Conservation (phyloP, 345 rosid genomes). For the Syzygium aromaticum region DNA sequence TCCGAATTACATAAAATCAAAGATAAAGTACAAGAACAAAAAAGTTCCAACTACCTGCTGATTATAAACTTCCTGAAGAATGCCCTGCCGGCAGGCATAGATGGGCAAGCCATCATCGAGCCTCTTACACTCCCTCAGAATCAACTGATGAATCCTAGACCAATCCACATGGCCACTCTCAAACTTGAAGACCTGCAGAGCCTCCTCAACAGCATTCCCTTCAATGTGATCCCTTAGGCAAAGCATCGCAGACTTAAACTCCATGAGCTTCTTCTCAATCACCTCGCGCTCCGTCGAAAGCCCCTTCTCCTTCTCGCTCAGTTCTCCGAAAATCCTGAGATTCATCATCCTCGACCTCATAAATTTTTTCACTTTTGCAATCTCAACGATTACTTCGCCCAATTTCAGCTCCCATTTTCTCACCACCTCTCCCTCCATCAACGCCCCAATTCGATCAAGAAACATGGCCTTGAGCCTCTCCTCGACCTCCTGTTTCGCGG, state of each 20-base stretch:
- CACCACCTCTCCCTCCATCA: slow-evolving; percentile 36
- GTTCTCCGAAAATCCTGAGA: background rate
- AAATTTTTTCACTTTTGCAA: slow-evolving; percentile 3
- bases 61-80: slow-evolving; percentile 33
- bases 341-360: background rate
- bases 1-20: background rate
- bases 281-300: slow-evolving; percentile 25
- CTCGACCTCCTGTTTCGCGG: slow-evolving; percentile 31
- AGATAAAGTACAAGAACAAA: background rate
- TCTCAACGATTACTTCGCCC: slow-evolving; percentile 12
- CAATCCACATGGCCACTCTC: slow-evolving; percentile 29
- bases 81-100: slow-evolving; percentile 38
- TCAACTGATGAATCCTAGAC: slow-evolving; percentile 37
- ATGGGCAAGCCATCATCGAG: slow-evolving; percentile 73
- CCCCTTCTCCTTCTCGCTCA: slow-evolving; percentile 16
- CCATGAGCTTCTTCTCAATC: slow-evolving; percentile 34
- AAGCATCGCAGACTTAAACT: slow-evolving; percentile 44
- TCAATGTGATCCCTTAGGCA: slow-evolving; percentile 37
- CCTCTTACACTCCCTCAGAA: slow-evolving; percentile 66
- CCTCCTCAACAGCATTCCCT: slow-evolving; percentile 5
- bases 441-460: slow-evolving; percentile 14
- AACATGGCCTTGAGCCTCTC: slow-evolving; percentile 30
- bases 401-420: slow-evolving; percentile 22
- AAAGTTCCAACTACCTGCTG: slow-evolving; percentile 36
- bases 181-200: slow-evolving; percentile 11